Percentiles rank a stretch among this genome's conserved stretches.
Conservation (phyloP, 441 rosid species). For the Croton setiger region DNA sequence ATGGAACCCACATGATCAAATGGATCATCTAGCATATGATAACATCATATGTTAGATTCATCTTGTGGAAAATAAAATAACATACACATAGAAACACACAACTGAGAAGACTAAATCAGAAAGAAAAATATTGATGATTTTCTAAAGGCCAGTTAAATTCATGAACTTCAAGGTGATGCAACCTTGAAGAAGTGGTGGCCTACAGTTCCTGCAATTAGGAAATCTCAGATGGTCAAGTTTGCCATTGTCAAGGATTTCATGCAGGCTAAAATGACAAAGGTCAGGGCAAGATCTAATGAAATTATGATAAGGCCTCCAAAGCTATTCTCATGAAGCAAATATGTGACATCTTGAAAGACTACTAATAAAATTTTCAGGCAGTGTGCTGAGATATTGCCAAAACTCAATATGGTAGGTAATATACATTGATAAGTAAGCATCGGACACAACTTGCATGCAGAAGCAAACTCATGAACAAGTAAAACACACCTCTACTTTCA, state of each 20-base stretch:
- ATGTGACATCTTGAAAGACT: not conserved
- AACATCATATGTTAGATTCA: constrained; percentile 23
- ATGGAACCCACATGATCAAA: constrained; percentile 91
- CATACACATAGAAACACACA: not conserved
- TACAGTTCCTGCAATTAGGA: not conserved
- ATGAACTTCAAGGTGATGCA: constrained; percentile 11
- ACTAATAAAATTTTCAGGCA: not conserved
- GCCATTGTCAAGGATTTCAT: not conserved
- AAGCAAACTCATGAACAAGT: constrained; percentile 13
- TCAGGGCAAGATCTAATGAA: not conserved
- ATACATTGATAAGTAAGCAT: not conserved
- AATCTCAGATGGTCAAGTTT: not conserved
- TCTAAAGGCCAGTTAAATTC: not conserved
- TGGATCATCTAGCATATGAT: constrained; percentile 60
- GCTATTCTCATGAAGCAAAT: constrained; percentile 1
- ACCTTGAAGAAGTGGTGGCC: constrained; percentile 4
- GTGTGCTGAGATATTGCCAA: not conserved
- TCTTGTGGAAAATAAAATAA: constrained; percentile 7
- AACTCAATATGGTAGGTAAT: constrained; percentile 4
- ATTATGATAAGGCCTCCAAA: not conserved
- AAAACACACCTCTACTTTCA: constrained; percentile 49
- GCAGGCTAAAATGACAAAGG: not conserved
- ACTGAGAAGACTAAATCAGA: not conserved
- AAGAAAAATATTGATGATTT: not conserved
- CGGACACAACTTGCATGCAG: not conserved